These are phyloP conservation scores for Rhazya stricta DNA, from an alignment of 257 asterid species.

Conservation along the genomic window DNA sequence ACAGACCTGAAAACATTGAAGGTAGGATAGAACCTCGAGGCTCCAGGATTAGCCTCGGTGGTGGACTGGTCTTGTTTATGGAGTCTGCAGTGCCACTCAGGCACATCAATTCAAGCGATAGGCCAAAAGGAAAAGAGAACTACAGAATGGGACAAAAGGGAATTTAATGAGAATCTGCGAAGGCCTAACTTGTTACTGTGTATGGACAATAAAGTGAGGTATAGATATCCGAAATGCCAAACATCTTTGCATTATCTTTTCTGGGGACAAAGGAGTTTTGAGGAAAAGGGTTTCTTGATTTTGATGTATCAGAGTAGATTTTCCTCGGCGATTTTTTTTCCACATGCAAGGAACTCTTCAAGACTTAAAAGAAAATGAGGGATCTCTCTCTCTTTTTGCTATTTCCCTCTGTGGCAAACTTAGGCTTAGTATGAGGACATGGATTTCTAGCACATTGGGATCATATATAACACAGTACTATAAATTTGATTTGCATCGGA, in stretches of 20 bases:
- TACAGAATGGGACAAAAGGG: constrained; percentile 18
- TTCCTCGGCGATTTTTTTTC: constrained; percentile 6
- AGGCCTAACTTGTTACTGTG: constrained; percentile 7
- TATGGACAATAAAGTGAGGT: constrained; percentile 7
- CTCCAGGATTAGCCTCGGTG: neutral
- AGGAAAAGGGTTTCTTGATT: constrained; percentile 19
- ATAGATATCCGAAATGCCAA: constrained; percentile 12
- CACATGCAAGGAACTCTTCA: too few relatives aligned
- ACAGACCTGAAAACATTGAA: too few relatives aligned
- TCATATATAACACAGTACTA: too few relatives aligned
- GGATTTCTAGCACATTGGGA: too few relatives aligned
- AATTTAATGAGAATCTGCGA: constrained; percentile 17
- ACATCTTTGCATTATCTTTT: constrained; percentile 11
- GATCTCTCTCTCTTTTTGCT: too few relatives aligned
- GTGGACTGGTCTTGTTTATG: neutral
- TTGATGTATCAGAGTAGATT: constrained; percentile 23
- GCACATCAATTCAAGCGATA: neutral
- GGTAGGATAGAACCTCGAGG: neutral
- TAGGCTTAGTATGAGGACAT: too few relatives aligned
- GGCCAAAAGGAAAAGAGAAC: too few relatives aligned
- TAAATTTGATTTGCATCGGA: too few relatives aligned
- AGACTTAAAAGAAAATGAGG: too few relatives aligned
- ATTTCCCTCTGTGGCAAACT: too few relatives aligned
- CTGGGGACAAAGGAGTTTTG: constrained; percentile 25
- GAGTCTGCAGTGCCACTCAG: neutral